Evolutionary conservation across 2,329 filamentous ascomycete species (phyloP).

Genomic region (Verticillium longisporum): DNA sequence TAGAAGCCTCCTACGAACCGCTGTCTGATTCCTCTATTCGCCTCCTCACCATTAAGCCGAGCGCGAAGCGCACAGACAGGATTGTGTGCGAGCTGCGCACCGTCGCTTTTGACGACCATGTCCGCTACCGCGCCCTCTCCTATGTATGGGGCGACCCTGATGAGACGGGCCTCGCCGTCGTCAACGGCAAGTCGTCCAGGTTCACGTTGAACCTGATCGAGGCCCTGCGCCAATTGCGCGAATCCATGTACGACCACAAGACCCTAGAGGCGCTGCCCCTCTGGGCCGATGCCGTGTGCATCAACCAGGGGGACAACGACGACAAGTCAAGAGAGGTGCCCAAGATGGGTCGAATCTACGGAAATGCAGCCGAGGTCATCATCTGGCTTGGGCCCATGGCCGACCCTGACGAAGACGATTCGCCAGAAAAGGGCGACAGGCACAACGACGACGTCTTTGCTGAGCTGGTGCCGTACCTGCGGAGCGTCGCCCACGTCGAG

Average conservation of each 20-base stretch:
- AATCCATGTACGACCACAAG: slow-evolving; percentile 8
- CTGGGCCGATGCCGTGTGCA: slow-evolving; percentile 30
- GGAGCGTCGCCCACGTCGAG: neutral
- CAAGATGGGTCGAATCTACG: slow-evolving; percentile 6
- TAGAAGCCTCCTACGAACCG: neutral
- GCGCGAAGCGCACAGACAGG: neutral
- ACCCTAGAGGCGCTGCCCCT: slow-evolving; percentile 14
- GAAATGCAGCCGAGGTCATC: neutral
- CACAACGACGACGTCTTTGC: neutral
- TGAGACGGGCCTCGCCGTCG: neutral
- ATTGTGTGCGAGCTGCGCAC: neutral
- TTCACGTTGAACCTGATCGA: slow-evolving; percentile 23
- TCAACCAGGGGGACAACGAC: slow-evolving; percentile 6
- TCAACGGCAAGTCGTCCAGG: slow-evolving; percentile 15
- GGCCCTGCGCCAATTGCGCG: slow-evolving; percentile 21
- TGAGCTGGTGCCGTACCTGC: neutral
- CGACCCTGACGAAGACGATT: neutral
- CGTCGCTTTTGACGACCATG: neutral
- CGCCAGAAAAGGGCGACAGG: neutral
- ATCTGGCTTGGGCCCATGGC: slow-evolving; percentile 4
- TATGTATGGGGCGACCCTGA: slow-evolving; percentile 12
- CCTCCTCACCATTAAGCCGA: neutral
- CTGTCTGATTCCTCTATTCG: neutral
- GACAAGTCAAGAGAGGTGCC: slow-evolving; percentile 5
- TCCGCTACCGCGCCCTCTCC: slow-evolving; percentile 13